Percentiles rank a stretch among this genome's conserved stretches.
phyloP scores from a whole-genome alignment of 1,284 basidiomycete species.

The Trametes hirsuta region DNA sequence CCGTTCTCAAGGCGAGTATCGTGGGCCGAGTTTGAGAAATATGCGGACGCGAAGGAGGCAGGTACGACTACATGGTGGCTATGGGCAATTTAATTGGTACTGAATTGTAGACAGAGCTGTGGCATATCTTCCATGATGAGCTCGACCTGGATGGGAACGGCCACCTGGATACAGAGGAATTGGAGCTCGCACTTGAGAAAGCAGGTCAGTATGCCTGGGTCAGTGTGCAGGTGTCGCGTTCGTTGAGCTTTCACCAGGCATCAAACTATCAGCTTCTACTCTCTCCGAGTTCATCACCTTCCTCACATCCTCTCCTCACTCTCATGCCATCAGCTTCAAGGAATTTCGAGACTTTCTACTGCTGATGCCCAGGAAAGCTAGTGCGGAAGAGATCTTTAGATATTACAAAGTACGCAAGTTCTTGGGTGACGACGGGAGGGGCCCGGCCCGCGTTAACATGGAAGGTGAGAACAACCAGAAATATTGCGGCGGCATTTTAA shows the following conservation, averaged over 20 bases:
- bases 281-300: constrained; percentile 82
- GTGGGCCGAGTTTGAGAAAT: constrained; percentile 81
- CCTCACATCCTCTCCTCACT: constrained; percentile 69
- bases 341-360: constrained; percentile 93
- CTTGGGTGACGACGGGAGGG: constrained; percentile 76
- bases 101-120: constrained; percentile 62
- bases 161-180: constrained; percentile 73
- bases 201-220: constrained; percentile 57
- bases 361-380: constrained; percentile 81
- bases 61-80: constrained; percentile 50
- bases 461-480: constrained; percentile 62
- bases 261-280: constrained; percentile 66
- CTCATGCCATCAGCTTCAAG: constrained; percentile 76
- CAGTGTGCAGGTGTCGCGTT: neutral
- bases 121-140: constrained; percentile 88
- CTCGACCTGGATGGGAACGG: constrained; percentile 89
- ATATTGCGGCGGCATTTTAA: neutral
- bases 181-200: constrained; percentile 68
- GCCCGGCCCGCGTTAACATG: constrained; percentile 81
- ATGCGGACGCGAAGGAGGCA: constrained; percentile 77
- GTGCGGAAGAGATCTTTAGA: constrained; percentile 84
- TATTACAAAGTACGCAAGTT: constrained; percentile 83
- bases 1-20: constrained; percentile 54
- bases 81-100: constrained; percentile 18
- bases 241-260: constrained; percentile 50